Conservation (phyloP, 768 basidiomycete genomes). For the Tylopilus intermedius region DNA sequence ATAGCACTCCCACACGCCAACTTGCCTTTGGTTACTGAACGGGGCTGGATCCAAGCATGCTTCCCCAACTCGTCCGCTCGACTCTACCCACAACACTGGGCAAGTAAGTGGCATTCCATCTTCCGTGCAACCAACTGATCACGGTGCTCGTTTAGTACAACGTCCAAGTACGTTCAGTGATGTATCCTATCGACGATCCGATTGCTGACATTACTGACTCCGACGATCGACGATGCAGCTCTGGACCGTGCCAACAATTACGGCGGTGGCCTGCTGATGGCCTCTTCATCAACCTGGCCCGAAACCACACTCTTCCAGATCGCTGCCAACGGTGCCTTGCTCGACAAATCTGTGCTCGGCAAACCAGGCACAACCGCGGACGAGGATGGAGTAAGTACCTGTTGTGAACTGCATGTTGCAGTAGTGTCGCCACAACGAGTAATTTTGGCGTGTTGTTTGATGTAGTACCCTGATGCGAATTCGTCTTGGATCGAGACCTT, state of each 20-base stretch:
- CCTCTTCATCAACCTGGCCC: slow-evolving; percentile 60
- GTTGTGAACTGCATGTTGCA: not conserved
- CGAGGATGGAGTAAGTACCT: slow-evolving; percentile 60
- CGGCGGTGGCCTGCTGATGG: slow-evolving; percentile 30
- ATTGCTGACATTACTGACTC: slow-evolving; percentile 9
- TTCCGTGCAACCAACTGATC: not conserved
- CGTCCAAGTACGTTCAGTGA: slow-evolving; percentile 32
- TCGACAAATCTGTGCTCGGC: slow-evolving; percentile 52
- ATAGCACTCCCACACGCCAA: slow-evolving; percentile 27
- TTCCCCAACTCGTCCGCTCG: slow-evolving; percentile 22
- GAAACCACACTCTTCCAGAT: slow-evolving; percentile 54
- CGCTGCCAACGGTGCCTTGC: slow-evolving; percentile 40
- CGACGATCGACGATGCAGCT: slow-evolving; percentile 10
- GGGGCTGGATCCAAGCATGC: slow-evolving; percentile 23
- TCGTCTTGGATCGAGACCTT: slow-evolving; percentile 39
- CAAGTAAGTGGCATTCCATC: slow-evolving; percentile 8
- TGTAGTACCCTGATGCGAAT: slow-evolving; percentile 36
- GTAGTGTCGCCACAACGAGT: too few relatives aligned
- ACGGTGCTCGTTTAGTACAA: slow-evolving; percentile 25
- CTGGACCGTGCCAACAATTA: not conserved
- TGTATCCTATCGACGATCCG: not conserved
- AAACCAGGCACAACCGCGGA: slow-evolving; percentile 43
- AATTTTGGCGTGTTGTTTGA: not conserved
- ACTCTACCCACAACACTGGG: slow-evolving; percentile 32
- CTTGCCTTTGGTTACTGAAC: slow-evolving; percentile 31